Base-by-base conservation (phyloP, 164 flowering plant genomes). In the Nelumbo lutea region DNA sequence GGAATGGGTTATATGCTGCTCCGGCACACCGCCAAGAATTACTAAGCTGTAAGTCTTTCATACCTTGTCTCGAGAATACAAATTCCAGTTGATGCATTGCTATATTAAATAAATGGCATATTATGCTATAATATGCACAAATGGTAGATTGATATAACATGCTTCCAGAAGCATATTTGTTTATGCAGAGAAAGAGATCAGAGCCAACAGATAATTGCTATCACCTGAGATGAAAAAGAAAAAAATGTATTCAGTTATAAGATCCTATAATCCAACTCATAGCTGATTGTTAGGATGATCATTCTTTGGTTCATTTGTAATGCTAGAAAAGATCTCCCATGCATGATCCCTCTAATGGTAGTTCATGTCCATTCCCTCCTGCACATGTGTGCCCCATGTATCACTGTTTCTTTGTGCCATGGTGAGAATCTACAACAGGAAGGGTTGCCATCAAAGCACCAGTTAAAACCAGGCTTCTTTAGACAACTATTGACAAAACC, bases 1-100 rank as follows among this genome's bases (percentile, higher is more conserved):
- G 98, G 87, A 82, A 59, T 95, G 98, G 97, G 85, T 91, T 71
- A 72, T 74, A 63, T 95, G 98, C 76, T 88, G 88, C 84, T 65
- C 83, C 51, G 77, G 77, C 39, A 56, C 77, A 73, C 90, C 96
- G 55, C 91, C 94, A 50, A 86, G 96, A 77, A 85, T 95, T 52
- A 84, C 87, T 68, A 87, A 87, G 77, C 79, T 91, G 98, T 91
- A 79, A 78, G 50, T 66, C 64, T 27, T 58, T 27, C 14, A 5
- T 44, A 46, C 52, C 60, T 60, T 39, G 9, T 61, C 3, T 4
- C 15, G 7, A 56, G 43, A 52, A 1, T 50, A 9, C 39, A 60
- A 48, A 10, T 41, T 40, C 15, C 53, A 13, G 40, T 53, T 4
- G 14, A 11, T 53, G 59, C 59, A 52, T 40, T 66, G 2, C 14